Conservation (phyloP, 2,329 filamentous ascomycete species). For the Aspergillus sojae region DNA sequence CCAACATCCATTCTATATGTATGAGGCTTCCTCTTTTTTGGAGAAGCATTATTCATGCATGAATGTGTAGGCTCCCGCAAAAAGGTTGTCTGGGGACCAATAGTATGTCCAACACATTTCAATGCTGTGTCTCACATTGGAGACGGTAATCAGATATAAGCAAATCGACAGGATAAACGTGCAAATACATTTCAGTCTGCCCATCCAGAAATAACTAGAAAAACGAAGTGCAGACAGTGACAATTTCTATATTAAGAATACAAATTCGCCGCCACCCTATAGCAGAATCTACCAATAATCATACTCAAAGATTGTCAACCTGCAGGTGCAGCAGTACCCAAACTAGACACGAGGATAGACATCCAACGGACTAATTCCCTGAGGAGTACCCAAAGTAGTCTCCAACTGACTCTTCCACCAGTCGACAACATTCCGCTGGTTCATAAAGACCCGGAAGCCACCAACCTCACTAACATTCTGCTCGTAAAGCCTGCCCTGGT, state of each 20-base stretch:
- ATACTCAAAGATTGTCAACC: not conserved
- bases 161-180: not conserved
- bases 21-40: no score
- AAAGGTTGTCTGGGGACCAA: no score
- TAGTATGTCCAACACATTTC: no score
- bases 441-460: not conserved
- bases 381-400: not conserved
- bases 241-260: not conserved
- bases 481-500: not conserved
- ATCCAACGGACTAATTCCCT: not conserved
- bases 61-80: no score
- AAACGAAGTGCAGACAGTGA: not conserved
- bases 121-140: no score
- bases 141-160: not conserved
- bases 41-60: no score
- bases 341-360: not conserved
- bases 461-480: not conserved
- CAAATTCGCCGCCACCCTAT: not conserved
- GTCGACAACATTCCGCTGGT: not conserved
- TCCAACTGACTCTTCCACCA: conserved; percentile 6
- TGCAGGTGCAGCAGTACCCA: not conserved
- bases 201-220: not conserved
- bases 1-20: no score
- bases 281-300: not conserved
- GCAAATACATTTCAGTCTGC: not conserved